These are phyloP conservation scores for Coniochaeta sp. DNA, from an alignment of 2,329 filamentous ascomycete species.

Conservation along the genomic window DNA sequence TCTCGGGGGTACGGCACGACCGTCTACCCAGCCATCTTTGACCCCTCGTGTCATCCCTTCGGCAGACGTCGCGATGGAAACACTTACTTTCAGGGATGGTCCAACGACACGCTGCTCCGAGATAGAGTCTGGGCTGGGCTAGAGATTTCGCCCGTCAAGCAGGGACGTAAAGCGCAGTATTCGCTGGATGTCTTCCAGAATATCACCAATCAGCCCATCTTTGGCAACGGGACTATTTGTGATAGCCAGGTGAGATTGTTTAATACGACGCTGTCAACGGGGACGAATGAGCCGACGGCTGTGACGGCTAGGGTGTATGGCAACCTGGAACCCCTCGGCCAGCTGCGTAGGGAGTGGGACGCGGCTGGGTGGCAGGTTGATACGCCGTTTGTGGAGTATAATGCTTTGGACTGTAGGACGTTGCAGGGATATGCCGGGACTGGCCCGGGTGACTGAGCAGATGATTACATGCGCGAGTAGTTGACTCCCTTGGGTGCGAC, in stretches of 20 bases:
- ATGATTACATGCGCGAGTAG: too few species aligned
- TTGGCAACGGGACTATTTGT: conserved; percentile 37
- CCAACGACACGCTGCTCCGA: conserved; percentile 9
- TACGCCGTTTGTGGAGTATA: background rate
- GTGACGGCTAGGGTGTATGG: conserved; percentile 17
- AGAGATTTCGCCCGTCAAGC: conserved; percentile 11
- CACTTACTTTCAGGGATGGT: conserved; percentile 14
- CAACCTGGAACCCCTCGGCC: conserved; percentile 3
- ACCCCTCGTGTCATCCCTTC: conserved; percentile 43
- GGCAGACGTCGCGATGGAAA: conserved; percentile 13
- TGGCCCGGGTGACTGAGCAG: background rate
- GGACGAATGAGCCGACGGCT: conserved; percentile 13
- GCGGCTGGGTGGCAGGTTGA: background rate
- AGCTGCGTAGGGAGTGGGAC: background rate
- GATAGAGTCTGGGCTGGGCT: conserved; percentile 18
- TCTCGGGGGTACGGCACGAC: conserved; percentile 37
- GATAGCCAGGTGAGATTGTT: conserved; percentile 26
- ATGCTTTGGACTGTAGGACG: background rate
- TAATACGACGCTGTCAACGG: conserved; percentile 19
- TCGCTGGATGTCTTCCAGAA: conserved; percentile 37
- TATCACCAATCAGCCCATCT: conserved; percentile 48
- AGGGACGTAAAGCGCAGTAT: conserved; percentile 16
- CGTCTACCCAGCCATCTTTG: conserved; percentile 32
- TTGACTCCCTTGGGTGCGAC: too few species aligned
- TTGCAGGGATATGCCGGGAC: background rate